These are phyloP conservation scores for Talaromyces ruber DNA, from an alignment of 495 filamentous ascomycete species.

Conservation along the genomic window DNA sequence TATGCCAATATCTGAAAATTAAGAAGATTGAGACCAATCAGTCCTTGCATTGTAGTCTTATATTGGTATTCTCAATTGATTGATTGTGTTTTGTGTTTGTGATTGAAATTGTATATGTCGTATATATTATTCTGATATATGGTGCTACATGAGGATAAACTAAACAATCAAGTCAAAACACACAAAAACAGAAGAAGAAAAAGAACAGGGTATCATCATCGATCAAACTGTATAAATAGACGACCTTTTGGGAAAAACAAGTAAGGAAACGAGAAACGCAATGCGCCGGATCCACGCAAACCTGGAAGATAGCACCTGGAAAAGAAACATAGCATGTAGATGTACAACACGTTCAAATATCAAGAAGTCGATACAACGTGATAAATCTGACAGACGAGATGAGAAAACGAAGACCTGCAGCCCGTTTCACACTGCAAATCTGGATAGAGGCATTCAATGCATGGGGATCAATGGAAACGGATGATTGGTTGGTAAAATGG, in stretches of 20 bases:
- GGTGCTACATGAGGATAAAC: neutral
- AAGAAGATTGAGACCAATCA: neutral
- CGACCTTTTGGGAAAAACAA: neutral
- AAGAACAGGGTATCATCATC: neutral
- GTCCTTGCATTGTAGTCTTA: neutral
- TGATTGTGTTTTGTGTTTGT: neutral
- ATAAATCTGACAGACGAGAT: neutral
- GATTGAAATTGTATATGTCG: neutral
- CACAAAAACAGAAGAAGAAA: neutral
- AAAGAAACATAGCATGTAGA: neutral
- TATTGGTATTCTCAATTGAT: neutral
- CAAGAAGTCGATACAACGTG: neutral
- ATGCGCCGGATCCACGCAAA: neutral
- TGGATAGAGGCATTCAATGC: neutral
- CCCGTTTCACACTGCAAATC: neutral
- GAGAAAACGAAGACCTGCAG: neutral
- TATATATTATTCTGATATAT: neutral
- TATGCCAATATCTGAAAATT: neutral
- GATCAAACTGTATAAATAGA: neutral
- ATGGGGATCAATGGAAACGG: neutral
- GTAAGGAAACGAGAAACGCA: neutral
- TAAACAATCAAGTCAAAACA: neutral
- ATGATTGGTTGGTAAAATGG: neutral
- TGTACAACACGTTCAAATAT: neutral
- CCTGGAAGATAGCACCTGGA: neutral